Conservation (phyloP, 1,284 basidiomycete species). For the Cryptococcus hybrid region DNA sequence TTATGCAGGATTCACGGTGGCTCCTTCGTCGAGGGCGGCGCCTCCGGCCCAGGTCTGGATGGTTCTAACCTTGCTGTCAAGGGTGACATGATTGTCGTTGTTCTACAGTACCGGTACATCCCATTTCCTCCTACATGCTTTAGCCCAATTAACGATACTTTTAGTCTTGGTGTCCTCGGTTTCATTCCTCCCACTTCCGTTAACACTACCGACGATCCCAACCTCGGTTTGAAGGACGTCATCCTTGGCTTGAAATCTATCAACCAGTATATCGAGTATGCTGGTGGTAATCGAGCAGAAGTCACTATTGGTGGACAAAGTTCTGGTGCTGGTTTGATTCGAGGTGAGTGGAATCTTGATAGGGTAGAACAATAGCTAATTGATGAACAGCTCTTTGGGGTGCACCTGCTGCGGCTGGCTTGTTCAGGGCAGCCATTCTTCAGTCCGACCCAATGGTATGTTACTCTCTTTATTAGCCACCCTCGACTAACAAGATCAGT, state of each 20-base stretch:
- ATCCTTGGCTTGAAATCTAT: slow-evolving; percentile 68
- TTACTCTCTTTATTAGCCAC: slow-evolving; percentile 3
- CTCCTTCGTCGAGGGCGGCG: slow-evolving; percentile 70
- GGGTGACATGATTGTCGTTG: slow-evolving; percentile 76
- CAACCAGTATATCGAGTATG: slow-evolving; percentile 56
- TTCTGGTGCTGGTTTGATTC: slow-evolving; percentile 75
- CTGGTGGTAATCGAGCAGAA: slow-evolving; percentile 64
- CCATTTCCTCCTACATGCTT: too few species aligned
- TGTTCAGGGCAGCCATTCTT: slow-evolving; percentile 71
- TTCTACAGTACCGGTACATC: slow-evolving; percentile 59
- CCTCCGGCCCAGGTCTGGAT: slow-evolving; percentile 70
- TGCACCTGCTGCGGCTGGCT: slow-evolving; percentile 60
- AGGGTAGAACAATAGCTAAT: too few species aligned
- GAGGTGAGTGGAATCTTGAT: slow-evolving; percentile 33
- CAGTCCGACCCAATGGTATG: slow-evolving; percentile 82
- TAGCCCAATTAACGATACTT: too few species aligned
- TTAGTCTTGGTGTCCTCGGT: slow-evolving; percentile 66
- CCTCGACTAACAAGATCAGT: too few species aligned
- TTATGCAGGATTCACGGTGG: slow-evolving; percentile 78
- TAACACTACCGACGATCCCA: slow-evolving; percentile 56
- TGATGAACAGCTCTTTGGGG: slow-evolving; percentile 58
- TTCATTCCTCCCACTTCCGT: slow-evolving; percentile 60
- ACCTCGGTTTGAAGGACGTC: slow-evolving; percentile 68
- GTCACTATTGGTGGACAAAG: slow-evolving; percentile 87
- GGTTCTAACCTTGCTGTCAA: slow-evolving; percentile 69